Evolutionary conservation across 176 grass and related monocot genomes (phyloP), one percentile per base, ranked within the genome.

Genomic region (Juncus inflexus): DNA sequence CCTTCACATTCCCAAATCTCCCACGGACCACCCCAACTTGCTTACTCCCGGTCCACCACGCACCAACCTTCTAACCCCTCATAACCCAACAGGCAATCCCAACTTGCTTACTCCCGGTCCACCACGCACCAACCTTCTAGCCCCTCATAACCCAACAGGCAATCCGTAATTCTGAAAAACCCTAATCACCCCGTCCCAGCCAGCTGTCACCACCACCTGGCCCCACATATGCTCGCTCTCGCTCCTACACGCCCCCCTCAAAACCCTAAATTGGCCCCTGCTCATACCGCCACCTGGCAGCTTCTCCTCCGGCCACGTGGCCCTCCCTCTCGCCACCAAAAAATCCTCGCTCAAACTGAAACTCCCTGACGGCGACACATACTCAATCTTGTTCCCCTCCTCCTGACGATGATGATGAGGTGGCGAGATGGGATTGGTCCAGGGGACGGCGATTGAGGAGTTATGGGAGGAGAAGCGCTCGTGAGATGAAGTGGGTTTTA

Each of bases 301-400:
- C 50, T 87, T 90, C 63, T 95, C 91, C 76, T 87, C 91, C 42
- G 91, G 91, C 91, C 91, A 95, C 42, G 91, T 95, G 19, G 91
- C 91, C 9, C 86, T 61, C 6, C 83, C 80, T 78, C 76, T 78
- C 73, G 86, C 76, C 15, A 37, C 15, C 19, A 84, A 87, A 6
- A 86, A 73, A 55, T 95, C 86, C 12, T 78, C 73, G 55, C 76
- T 83, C 69, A 90, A 73, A 57, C 61, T 81, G 56, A 87, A 90
- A 77, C 75, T 85, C 64, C 73, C 75, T 64, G 86, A 79, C 82
- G 79, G 15, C 6, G 78, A 81, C 37, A 50, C 65, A 47, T 73
- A 63, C 2, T 73, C 36, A 50, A 69, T 61, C 52, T 58, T 39
- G 45, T 55, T 41, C 13, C 28, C 42, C 43, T 67, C 40, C 9